These are phyloP conservation scores for Karstenula rhodostoma DNA, from an alignment of 2,329 filamentous ascomycete species.

Conservation along the genomic window DNA sequence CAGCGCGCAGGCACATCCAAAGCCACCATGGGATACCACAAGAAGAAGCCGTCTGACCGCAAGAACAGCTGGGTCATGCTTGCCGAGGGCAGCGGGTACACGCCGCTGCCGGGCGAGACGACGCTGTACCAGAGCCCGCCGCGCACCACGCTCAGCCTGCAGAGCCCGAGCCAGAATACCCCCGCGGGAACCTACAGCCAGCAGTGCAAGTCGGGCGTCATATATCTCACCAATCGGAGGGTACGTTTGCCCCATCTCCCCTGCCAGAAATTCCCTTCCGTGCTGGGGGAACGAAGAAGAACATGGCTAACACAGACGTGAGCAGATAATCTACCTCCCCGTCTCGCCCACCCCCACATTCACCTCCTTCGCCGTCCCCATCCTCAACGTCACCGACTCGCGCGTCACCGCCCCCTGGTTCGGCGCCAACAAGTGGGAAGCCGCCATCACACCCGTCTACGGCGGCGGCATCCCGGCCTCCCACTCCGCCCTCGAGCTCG, in stretches of 20 bases:
- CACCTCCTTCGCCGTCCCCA: slow-evolving; percentile 87
- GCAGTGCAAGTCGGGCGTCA: slow-evolving; percentile 76
- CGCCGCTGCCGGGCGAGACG: slow-evolving; percentile 84
- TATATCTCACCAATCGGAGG: slow-evolving; percentile 85
- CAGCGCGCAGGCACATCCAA: background rate
- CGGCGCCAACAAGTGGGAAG: slow-evolving; percentile 89
- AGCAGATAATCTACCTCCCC: slow-evolving; percentile 86
- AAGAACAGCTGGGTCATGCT: slow-evolving; percentile 88
- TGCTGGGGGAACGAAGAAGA: too few species aligned
- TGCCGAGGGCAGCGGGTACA: slow-evolving; percentile 74
- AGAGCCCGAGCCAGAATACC: slow-evolving; percentile 72
- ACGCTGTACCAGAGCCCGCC: slow-evolving; percentile 81
- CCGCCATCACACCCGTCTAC: slow-evolving; percentile 78
- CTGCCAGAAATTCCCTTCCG: too few species aligned
- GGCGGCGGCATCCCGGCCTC: slow-evolving; percentile 83
- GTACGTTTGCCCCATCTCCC: slow-evolving; percentile 63
- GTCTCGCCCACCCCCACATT: slow-evolving; percentile 71
- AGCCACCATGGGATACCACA: slow-evolving; percentile 28
- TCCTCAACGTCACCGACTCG: slow-evolving; percentile 86
- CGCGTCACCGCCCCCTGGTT: slow-evolving; percentile 90
- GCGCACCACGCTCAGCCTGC: slow-evolving; percentile 78
- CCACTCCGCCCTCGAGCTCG: slow-evolving; percentile 77
- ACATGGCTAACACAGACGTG: background rate
- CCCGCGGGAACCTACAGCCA: slow-evolving; percentile 70
- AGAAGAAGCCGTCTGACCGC: slow-evolving; percentile 41